Evolutionary conservation across 805 yeast genomes (phyloP), one percentile per base, ranked within the genome.

Genomic region (Nakazawaea wyomingensis): DNA sequence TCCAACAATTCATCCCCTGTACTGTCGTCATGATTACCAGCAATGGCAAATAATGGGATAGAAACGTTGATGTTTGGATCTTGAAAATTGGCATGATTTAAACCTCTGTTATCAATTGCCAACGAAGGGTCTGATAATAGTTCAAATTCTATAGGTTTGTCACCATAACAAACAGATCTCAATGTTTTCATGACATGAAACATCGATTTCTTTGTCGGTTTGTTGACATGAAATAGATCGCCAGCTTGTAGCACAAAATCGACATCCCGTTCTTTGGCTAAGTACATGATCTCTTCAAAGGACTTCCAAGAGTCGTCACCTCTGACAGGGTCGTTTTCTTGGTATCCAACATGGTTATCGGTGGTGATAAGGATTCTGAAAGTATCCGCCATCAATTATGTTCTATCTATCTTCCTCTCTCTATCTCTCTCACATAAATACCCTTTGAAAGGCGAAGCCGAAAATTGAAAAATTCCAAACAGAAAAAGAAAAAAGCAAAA

Each of bases 21-120:
- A 3, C 96, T 87, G 62, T 93, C 98, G 61, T 93, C 99, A 59
- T 93, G 99, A 55, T 93, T 93, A 2, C 99, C 99, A 36, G 91
- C 80, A 4, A 93, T 91, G 5, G 90, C 91, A 68, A 93, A 88
- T 7, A 93, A 75, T 0, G 99, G 99, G 13, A 90, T 74, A 0
- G 95, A 80, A 3, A 93, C 82, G 60, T 93, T 93, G 47, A 87
- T 62, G 59, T 93, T 88, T 2, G 91, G 88, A 59, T 93, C 98
- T 56, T 87, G 93, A 59, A 86, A 95, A 55, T 89, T 89, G 21
- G 90, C 85, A 43, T 76, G 74, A 39, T 80, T 75, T 50, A 84
- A 71, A 14, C 85, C 83, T 31, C 56, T 52, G 44, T 78, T 80
- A 38, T 76, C 80, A 49, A 84, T 71, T 1, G 79, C 78, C 35